Evolutionary conservation across 2,329 filamentous ascomycete genomes (phyloP), one percentile per base, ranked within the genome.

Genomic region (Exophiala xenobiotica): DNA sequence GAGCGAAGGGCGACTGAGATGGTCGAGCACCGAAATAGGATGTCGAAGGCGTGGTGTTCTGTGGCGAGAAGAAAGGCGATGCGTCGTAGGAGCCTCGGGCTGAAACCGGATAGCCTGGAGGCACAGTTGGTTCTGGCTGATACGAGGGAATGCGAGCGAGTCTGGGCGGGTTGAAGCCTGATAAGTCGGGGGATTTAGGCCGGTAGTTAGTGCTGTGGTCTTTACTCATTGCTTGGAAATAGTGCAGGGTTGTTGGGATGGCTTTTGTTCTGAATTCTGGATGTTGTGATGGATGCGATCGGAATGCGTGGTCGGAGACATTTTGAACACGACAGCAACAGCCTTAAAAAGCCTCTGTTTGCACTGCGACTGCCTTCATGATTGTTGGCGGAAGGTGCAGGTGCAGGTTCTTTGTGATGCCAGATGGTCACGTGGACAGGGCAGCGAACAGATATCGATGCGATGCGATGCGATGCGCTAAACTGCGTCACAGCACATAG

Each of bases 151-250:
- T 51, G 20, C 60, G 56, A 26, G 31, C 66, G 66, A 41, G 64
- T 49, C 59, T 69, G 67, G 57, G 70, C 51, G 62, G 65, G 65
- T 70, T 64, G 51, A 75, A 72, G 63, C 70, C 72, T 55, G 78
- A 78, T 60, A 81, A 71, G 60, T 77, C 73, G 61, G 75, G 75
- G 38, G 74, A 76, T 63, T 68, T 69, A 56, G 74, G 74, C 61
- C 72, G 69, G 65, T 76, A 76, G 23, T 59, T 53, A 22, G 19
- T 40, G 35, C 61, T 49, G 39, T 57, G 43, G 48, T 59, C 49
- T 46, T 59, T 52, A 55, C 37, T 56, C 54, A 64, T 64, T 64
- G 46, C 39, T 50, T 29, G 42, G 46, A 29, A 18, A 37, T 19
- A 37, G 16, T 31, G n/a, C 14, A 29, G 29, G 33, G 14, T 8